Evolutionary conservation across 2,329 filamentous ascomycete species (phyloP).

Genomic region (Alternaria sp.): DNA sequence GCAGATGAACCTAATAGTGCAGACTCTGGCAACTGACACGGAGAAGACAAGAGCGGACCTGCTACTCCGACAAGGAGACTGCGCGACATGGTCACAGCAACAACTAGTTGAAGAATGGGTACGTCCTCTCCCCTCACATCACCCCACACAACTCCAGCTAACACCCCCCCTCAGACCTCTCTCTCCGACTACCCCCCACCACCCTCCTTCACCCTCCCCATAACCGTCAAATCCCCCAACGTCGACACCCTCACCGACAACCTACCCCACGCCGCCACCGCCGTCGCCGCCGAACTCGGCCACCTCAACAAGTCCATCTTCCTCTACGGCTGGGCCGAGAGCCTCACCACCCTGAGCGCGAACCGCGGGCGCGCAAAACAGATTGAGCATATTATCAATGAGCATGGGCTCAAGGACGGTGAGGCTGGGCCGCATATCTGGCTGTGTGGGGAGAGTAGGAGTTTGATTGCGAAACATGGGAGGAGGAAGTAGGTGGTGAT

Average conservation of each 20-base stretch:
- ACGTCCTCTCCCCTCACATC: background rate
- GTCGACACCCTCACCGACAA: slow-evolving; percentile 43
- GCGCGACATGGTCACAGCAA: slow-evolving; percentile 10
- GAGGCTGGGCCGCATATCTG: slow-evolving; percentile 67
- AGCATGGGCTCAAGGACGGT: slow-evolving; percentile 57
- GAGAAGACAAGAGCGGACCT: slow-evolving; percentile 63
- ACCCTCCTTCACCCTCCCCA: slow-evolving; percentile 64
- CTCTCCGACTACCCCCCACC: slow-evolving; percentile 64
- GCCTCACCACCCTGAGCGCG: slow-evolving; percentile 71
- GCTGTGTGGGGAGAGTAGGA: slow-evolving; percentile 69
- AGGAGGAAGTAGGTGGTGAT: slow-evolving; percentile 20
- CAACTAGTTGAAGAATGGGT: slow-evolving; percentile 33
- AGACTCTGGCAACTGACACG: slow-evolving; percentile 47
- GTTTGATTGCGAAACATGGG: slow-evolving; percentile 67
- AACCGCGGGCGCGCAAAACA: slow-evolving; percentile 72
- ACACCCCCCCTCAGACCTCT: slow-evolving; percentile 9
- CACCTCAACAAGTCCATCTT: slow-evolving; percentile 73
- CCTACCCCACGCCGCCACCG: slow-evolving; percentile 55
- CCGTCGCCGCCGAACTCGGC: slow-evolving; percentile 58
- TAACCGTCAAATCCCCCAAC: slow-evolving; percentile 59
- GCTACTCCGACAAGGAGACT: slow-evolving; percentile 59
- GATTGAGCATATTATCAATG: slow-evolving; percentile 66
- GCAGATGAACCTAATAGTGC: slow-evolving; percentile 61
- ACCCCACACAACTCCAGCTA: background rate
- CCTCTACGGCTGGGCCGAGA: slow-evolving; percentile 70